phyloP scores from a whole-genome alignment of 1,284 basidiomycete species.

The Cryptococcus sp. region DNA sequence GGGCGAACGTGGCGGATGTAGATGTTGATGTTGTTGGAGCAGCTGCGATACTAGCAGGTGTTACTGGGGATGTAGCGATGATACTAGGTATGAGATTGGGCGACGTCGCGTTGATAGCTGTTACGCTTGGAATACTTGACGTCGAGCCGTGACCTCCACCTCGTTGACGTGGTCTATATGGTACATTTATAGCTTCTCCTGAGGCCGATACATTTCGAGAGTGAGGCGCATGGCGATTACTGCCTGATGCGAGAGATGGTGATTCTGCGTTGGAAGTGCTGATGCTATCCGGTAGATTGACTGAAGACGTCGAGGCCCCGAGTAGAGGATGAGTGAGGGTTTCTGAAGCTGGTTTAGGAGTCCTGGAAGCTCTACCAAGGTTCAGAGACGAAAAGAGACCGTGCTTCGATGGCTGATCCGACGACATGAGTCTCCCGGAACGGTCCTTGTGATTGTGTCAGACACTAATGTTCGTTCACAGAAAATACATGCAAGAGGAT shows the following conservation, averaged over 20 bases:
- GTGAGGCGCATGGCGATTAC: neutral
- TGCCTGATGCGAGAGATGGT: neutral
- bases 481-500: too few species aligned
- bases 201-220: conserved; percentile 1
- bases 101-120: conserved; percentile 5
- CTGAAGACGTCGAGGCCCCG: conserved; percentile 32
- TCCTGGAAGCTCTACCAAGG: conserved; percentile 21
- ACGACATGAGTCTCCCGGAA: neutral
- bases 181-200: conserved; percentile 13
- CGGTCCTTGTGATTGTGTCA: too few species aligned
- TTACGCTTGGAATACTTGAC: conserved; percentile 15
- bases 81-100: conserved; percentile 3
- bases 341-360: conserved; percentile 16
- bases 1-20: conserved; percentile 31
- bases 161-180: conserved; percentile 40
- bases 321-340: conserved; percentile 39
- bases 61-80: neutral
- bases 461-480: too few species aligned
- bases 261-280: conserved; percentile 1
- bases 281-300: conserved; percentile 13
- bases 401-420: neutral
- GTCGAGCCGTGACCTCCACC: conserved; percentile 12
- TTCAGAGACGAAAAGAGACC: conserved; percentile 37
- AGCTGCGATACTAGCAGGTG: conserved; percentile 5
- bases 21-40: conserved; percentile 25